These are phyloP conservation scores for Suillus lakei DNA, from an alignment of 768 basidiomycete species.

Conservation along the genomic window DNA sequence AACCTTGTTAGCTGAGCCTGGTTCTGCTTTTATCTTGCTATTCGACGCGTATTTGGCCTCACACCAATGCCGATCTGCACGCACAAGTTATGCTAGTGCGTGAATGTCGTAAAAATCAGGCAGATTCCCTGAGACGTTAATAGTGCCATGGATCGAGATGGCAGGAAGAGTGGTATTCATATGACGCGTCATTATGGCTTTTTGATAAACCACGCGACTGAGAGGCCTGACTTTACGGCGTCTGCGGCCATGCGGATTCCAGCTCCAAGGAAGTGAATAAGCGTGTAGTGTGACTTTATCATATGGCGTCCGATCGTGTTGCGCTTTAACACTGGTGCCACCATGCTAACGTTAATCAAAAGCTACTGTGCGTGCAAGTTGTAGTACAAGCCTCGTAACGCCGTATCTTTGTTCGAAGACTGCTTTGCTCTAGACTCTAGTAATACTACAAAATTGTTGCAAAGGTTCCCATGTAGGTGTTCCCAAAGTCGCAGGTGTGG, in stretches of 20 bases:
- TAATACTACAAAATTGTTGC: background rate
- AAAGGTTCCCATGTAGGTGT: conserved; percentile 4
- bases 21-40: background rate
- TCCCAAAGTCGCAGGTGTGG: background rate
- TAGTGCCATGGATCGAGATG: background rate
- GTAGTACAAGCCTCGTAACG: background rate
- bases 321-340: background rate
- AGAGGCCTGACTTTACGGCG: background rate
- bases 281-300: too few relatives aligned
- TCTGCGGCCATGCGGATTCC: too few relatives aligned
- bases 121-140: background rate
- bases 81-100: background rate
- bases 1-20: background rate
- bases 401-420: background rate
- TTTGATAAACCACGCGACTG: background rate
- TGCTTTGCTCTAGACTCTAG: background rate
- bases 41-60: background rate
- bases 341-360: background rate
- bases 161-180: background rate
- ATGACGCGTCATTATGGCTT: background rate
- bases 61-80: background rate
- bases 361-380: background rate
- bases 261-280: background rate
- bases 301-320: background rate
- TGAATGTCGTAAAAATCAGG: background rate